Evolutionary conservation across 1,139 yeast species (phyloP), one percentile per base, ranked within the genome.

Genomic region (Yamadazyma songkhlaensis): DNA sequence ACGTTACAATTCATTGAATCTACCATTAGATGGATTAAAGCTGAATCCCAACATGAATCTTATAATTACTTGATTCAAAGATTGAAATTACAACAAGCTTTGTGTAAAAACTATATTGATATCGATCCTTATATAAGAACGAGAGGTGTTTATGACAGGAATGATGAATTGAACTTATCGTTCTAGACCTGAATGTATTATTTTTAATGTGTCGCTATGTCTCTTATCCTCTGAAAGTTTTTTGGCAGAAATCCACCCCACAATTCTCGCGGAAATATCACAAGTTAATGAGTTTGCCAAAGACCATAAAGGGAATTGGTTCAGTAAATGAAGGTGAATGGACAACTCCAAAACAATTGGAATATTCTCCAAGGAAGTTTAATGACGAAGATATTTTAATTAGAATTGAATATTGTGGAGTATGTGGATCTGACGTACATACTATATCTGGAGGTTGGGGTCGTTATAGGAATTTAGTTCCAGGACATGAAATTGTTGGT

Each of bases 41-140:
- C 84, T 8, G 58, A 56, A 4, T 56, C 64, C 14, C 63, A 62
- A 13, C 68, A 64, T n/a, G 72, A 65, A 10, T 69, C 74, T 36
- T 60, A 65, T 26, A 60, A 62, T 34, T 63, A 58, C 40, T 60
- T 73, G 53, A 58, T 55, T 14, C 70, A 72, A 47, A 78, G 84
- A 60, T 60, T 74, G 25, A 59, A 62, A 13, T 36, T 81, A 17
- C 78, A 83, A 34, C 60, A 59, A 27, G 61, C 73, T 44, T 54
- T 86, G 32, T 63, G 75, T 12, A 58, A 64, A 23, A 82, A 84
- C 54, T 88, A 82, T 59, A 66, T 72, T 54, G 55, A 60, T 31
- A 57, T 83, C 39, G 96, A 88, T 54, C 88, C 90, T 1, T 85
- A 81, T 50, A 59, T 84, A 31, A 77, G 96, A 53, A 77, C 84